Conservation (phyloP, 1,139 yeast genomes). For the Insectozyma bohioensis region DNA sequence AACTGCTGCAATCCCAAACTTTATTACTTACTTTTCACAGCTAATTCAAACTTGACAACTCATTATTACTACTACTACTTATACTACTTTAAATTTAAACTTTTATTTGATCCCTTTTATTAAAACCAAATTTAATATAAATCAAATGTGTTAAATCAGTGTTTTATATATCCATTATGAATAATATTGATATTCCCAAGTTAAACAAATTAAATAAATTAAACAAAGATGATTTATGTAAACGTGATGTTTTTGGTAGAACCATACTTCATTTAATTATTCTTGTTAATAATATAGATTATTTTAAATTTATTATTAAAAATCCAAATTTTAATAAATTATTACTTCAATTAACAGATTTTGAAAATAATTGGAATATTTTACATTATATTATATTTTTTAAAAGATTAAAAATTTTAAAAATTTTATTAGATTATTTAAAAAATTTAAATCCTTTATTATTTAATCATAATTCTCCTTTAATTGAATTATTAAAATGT, state of each 20-base stretch:
- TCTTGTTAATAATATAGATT: slow-evolving; percentile 49
- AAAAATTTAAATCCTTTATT: slow-evolving; percentile 17
- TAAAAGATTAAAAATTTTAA: slow-evolving; percentile 60
- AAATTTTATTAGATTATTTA: slow-evolving; percentile 42
- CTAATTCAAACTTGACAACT: no score
- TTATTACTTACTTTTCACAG: no score
- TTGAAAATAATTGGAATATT: slow-evolving; percentile 83
- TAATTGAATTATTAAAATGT: slow-evolving; percentile 45
- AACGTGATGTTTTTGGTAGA: slow-evolving; percentile 75
- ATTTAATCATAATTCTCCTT: slow-evolving; percentile 22
- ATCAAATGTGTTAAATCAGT: slow-evolving; percentile 17
- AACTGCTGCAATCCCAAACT: no score
- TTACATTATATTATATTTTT: slow-evolving; percentile 66
- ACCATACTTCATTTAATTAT: slow-evolving; percentile 61
- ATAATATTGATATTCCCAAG: slow-evolving; percentile 11
- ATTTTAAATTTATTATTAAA: slow-evolving; percentile 47
- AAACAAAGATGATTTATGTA: slow-evolving; percentile 40
- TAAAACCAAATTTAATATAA: slow-evolving; percentile 1
- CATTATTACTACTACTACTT: background rate
- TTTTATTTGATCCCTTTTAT: background rate
- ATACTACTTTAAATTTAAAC: background rate
- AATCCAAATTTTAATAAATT: slow-evolving; percentile 36
- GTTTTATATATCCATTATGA: slow-evolving; percentile 14
- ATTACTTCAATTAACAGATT: slow-evolving; percentile 51
- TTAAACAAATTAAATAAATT: slow-evolving; percentile 27